These are phyloP conservation scores for Calonectria leucothoes DNA, from an alignment of 2,329 filamentous ascomycete genomes.

Conservation along the genomic window DNA sequence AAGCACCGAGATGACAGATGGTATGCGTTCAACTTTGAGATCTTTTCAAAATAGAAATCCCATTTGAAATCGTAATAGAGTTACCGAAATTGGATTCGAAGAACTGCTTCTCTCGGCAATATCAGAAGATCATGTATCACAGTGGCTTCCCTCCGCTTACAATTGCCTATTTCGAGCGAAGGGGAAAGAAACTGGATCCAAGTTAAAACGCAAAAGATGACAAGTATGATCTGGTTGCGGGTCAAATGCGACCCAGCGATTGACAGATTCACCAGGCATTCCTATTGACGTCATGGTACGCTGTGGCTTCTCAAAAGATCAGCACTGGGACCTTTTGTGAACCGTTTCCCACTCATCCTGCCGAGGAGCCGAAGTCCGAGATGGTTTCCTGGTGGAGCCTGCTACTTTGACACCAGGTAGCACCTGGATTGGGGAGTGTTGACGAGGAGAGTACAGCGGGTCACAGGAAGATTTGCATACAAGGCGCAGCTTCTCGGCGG, in stretches of 20 bases:
- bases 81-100: neutral
- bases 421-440: neutral
- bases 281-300: neutral
- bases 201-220: neutral
- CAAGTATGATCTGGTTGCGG: neutral
- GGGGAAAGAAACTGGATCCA: neutral
- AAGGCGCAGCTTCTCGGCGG: neutral
- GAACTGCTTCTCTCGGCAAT: neutral
- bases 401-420: neutral
- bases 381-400: neutral
- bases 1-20: too few species aligned
- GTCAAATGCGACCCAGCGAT: neutral
- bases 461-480: neutral
- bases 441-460: too few species aligned
- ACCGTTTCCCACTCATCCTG: neutral
- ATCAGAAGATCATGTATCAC: neutral
- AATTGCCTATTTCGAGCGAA: neutral
- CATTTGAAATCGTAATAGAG: neutral
- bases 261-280: neutral
- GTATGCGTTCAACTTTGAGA: neutral
- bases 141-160: too few species aligned
- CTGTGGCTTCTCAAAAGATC: neutral
- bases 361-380: neutral
- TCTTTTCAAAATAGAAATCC: neutral
- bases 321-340: neutral